A percentile compares a stretch with the other conserved stretches of the same genome.
phyloP scores from a whole-genome alignment of 1,284 basidiomycete species.

The Puccinia polysora region DNA sequence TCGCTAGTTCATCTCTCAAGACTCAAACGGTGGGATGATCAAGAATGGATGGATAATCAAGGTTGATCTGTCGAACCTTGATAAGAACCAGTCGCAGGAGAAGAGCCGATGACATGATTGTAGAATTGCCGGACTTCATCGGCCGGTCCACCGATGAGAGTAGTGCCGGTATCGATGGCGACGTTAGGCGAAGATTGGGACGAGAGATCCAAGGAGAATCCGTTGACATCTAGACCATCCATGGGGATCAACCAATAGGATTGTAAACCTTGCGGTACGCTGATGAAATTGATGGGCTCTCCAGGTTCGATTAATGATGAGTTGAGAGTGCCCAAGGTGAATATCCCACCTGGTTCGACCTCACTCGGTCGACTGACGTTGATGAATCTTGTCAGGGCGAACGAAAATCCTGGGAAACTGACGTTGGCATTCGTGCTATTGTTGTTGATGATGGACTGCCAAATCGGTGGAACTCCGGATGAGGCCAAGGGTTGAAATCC shows the following conservation, averaged over 20 bases:
- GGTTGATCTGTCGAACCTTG: conserved; percentile 59
- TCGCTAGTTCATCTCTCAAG: background rate
- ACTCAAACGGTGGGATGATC: conserved; percentile 40
- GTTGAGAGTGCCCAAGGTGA: conserved; percentile 55
- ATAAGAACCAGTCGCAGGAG: conserved; percentile 62
- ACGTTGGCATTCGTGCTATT: conserved; percentile 46
- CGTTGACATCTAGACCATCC: conserved; percentile 55
- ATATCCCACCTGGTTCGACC: conserved; percentile 52
- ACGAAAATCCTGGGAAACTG: conserved; percentile 53
- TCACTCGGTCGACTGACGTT: conserved; percentile 50
- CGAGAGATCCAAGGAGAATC: conserved; percentile 53
- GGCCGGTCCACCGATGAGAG: conserved; percentile 62
- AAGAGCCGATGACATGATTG: conserved; percentile 66
- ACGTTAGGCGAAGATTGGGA: conserved; percentile 48
- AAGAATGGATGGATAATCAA: too few relatives aligned
- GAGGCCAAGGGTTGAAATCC: conserved; percentile 54
- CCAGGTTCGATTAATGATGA: conserved; percentile 50
- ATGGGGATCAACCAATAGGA: conserved; percentile 58
- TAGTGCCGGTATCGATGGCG: conserved; percentile 52
- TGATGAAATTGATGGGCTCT: conserved; percentile 53
- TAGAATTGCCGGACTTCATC: conserved; percentile 64
- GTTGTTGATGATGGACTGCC: conserved; percentile 54
- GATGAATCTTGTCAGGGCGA: conserved; percentile 54
- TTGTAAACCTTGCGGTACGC: conserved; percentile 49
- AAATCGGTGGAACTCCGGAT: conserved; percentile 54